Base-by-base conservation (phyloP, 768 basidiomycete genomes). In the Termitomyces sp. region DNA sequence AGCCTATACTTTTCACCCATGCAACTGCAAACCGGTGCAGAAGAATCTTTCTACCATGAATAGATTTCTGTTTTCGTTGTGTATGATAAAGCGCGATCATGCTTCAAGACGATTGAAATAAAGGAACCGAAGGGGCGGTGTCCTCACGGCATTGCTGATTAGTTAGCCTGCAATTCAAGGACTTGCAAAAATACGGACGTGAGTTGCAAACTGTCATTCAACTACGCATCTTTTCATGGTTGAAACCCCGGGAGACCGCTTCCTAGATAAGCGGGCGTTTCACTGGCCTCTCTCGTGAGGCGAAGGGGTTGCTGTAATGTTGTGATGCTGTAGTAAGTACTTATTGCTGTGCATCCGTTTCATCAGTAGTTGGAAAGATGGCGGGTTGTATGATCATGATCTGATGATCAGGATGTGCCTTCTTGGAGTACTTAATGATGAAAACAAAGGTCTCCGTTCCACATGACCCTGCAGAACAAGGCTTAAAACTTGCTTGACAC, bases 381-480 rank as follows among this genome's bases (percentile, higher is more conserved):
- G 35, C 36, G 3, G 29, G 3, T 29, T 9, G 5, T 4, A 29
- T 29, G 33, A 36, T 48, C 13, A 48, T 48, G 33, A 35, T 48
- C n/a, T n/a, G 5, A 29, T 29, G 6, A 36, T 49, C 35, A 25
- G 10, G 35, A 33, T 36, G 33, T 48, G 23, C 32, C 22, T 22
- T 22, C 40, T 40, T 18, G 7, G 18, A 13, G 3, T 23, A 33
- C 12, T 33, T 25, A 33, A 44, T 44, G 5, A 18, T 42, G 40
- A 9, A 22, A 15, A 12, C n/a, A n/a, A n/a, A n/a, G n/a, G n/a
- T n/a, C n/a, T n/a, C n/a, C 32, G n/a, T 23, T 41, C 52, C 59
- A 54, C 59, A 60, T 60, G 59, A 60, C 56, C 43, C 23, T 5
- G 5, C 38, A 31, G 43, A 51, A 13, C 29, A 33, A 33, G 32